Base-by-base conservation (phyloP, 1,284 basidiomycete species). In the Nidula niveotomentosa region DNA sequence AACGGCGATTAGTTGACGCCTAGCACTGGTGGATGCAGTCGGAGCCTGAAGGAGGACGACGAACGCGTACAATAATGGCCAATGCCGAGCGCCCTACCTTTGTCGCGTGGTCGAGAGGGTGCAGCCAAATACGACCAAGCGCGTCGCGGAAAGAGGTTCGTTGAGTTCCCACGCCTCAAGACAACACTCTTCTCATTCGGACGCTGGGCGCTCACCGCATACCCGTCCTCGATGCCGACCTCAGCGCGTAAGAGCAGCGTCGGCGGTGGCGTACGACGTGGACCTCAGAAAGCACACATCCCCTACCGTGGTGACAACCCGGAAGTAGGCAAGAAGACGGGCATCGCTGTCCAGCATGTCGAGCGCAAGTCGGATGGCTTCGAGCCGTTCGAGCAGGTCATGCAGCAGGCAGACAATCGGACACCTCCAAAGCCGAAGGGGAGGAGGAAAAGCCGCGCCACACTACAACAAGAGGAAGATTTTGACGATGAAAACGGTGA, bases 361-460 rank as follows among this genome's bases (percentile, higher is more conserved):
- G 83, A 86, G 51, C 82, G 84, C 58, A 86, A 85, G 61, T 87
- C 87, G 12, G 90, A 94, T 65, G 95, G 93, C 8, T 93, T 92
- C 67, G 93, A 96, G 69, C 86, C 86, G 9, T 90, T 93, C 63
- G 84, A 86, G 54, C 82, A 86, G 60, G 77, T 94, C 63, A 83
- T 95, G 59, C 75, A 79, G 49, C 85, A 89, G 62, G 87, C 82
- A 0, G 86, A 91, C 69, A 76, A 76, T 52, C 75, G 79, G n/a
- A 78, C 84, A 3, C 85, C 86, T 3, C 82, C 80, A n/a, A 76
- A 72, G 52, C 74, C 78, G 33, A 79, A 77, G 62, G 67, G 64
- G 9, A 74, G 68, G 65, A 82, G 72, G 70, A 80, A 74, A 65
- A 76, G 71, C 56, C 74, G 70, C 46, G 67, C 69, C 33, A 68